These are phyloP conservation scores for Tricholoma furcatifolium DNA, from an alignment of 768 basidiomycete genomes.

Conservation along the genomic window DNA sequence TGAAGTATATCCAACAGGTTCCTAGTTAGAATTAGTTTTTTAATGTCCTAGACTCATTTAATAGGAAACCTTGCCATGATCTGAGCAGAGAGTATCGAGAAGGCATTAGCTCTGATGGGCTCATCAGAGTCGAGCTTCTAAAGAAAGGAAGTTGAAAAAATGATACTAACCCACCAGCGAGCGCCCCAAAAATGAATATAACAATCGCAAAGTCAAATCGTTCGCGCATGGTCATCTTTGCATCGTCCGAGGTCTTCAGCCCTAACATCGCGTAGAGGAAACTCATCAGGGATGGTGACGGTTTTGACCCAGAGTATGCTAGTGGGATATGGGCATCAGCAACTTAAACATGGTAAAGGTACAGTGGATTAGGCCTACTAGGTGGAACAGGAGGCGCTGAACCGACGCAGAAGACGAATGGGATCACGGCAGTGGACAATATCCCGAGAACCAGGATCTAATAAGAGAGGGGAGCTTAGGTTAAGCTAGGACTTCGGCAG, in stretches of 20 bases:
- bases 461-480: slow-evolving; percentile 22
- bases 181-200: slow-evolving; percentile 55
- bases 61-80: slow-evolving; percentile 50
- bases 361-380: slow-evolving; percentile 42
- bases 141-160: not conserved
- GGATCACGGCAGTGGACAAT: slow-evolving; percentile 60
- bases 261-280: slow-evolving; percentile 57
- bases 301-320: slow-evolving; percentile 71
- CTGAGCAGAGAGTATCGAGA: slow-evolving; percentile 56
- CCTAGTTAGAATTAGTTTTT: slow-evolving; percentile 31
- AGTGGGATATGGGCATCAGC: slow-evolving; percentile 12
- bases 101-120: not conserved
- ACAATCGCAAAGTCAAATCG: slow-evolving; percentile 70
- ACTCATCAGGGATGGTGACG: slow-evolving; percentile 50
- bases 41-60: not conserved
- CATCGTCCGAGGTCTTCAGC: slow-evolving; percentile 34
- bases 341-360: not conserved
- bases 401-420: slow-evolving; percentile 57
- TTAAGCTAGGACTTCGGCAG: not conserved
- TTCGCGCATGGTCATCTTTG: slow-evolving; percentile 62
- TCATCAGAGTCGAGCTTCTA: too few relatives aligned
- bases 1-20: slow-evolving; percentile 71
- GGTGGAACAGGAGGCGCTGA: slow-evolving; percentile 74
- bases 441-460: slow-evolving; percentile 74
- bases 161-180: slow-evolving; percentile 58